Evolutionary conservation across 169 alveolate genomes (phyloP).

Genomic region (Amoebophrya sp.): DNA sequence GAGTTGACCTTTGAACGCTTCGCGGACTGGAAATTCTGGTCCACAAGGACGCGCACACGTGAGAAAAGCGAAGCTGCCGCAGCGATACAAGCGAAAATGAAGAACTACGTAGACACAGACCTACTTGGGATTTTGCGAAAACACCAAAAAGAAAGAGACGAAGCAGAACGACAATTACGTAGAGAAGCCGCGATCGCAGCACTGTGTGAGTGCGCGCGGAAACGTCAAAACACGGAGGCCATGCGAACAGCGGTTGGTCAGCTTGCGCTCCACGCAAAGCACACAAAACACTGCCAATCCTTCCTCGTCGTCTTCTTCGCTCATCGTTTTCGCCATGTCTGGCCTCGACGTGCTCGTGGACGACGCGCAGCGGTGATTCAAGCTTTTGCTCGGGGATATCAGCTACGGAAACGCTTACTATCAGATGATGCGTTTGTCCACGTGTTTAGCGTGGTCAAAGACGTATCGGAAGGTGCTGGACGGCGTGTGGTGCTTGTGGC

Average conservation of each 20-base stretch:
- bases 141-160: background rate
- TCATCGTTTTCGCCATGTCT: background rate
- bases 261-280: background rate
- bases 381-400: background rate
- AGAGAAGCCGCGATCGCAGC: too few relatives aligned
- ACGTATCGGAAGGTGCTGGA: background rate
- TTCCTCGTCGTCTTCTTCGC: background rate
- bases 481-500: background rate
- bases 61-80: background rate
- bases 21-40: background rate
- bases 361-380: background rate
- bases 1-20: background rate
- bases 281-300: background rate
- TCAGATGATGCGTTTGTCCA: background rate
- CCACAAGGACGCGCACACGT: background rate
- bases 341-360: background rate
- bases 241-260: too few relatives aligned
- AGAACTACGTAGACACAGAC: too few relatives aligned
- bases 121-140: too few relatives aligned
- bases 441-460: background rate
- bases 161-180: background rate
- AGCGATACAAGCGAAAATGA: background rate
- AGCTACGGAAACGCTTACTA: background rate
- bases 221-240: too few relatives aligned
- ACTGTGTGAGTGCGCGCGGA: too few relatives aligned